Percentiles rank a stretch among this genome's conserved stretches.
These are phyloP conservation scores for Plantago coronopus DNA, from an alignment of 305 asterid species.

Conservation along the genomic window DNA sequence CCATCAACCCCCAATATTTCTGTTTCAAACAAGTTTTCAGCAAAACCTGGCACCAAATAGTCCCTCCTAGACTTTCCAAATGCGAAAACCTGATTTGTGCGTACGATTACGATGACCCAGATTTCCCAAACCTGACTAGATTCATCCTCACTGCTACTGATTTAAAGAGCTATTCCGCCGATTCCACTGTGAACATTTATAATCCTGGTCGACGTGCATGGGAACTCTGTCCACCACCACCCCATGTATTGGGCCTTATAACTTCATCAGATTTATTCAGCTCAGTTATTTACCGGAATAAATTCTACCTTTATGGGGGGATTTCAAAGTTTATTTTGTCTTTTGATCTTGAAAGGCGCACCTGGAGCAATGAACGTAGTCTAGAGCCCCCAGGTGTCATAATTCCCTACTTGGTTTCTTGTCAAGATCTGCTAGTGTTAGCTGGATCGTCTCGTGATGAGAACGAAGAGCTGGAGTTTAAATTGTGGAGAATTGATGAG, in stretches of 20 bases:
- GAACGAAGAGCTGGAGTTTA: constrained; percentile 17
- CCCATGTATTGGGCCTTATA: constrained; percentile 26
- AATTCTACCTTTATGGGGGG: constrained; percentile 25
- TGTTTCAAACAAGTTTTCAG: constrained; percentile 17
- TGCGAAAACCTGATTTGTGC: constrained; percentile 14
- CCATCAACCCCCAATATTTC: constrained; percentile 11
- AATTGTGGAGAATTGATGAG: constrained; percentile 35
- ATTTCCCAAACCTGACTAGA: no score
- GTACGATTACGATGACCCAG: constrained; percentile 1
- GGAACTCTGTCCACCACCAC: constrained; percentile 28
- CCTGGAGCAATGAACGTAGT: constrained; percentile 34
- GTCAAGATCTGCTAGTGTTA: constrained; percentile 24
- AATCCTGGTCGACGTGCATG: constrained; percentile 20
- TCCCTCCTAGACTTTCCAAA: constrained; percentile 21
- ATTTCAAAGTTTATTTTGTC: constrained; percentile 27
- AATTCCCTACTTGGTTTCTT: constrained; percentile 23
- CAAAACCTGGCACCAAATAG: constrained; percentile 16
- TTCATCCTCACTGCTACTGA: no score
- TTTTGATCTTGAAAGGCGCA: constrained; percentile 23
- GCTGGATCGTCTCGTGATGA: constrained; percentile 33
- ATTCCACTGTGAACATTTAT: constrained; percentile 27
- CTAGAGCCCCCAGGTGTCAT: constrained; percentile 36
- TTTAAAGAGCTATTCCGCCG: no score
- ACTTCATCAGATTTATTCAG: constrained; percentile 25
- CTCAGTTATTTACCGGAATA: constrained; percentile 21